Evolutionary conservation across 305 asterid species (phyloP).

Genomic region (Solanum hybrid): DNA sequence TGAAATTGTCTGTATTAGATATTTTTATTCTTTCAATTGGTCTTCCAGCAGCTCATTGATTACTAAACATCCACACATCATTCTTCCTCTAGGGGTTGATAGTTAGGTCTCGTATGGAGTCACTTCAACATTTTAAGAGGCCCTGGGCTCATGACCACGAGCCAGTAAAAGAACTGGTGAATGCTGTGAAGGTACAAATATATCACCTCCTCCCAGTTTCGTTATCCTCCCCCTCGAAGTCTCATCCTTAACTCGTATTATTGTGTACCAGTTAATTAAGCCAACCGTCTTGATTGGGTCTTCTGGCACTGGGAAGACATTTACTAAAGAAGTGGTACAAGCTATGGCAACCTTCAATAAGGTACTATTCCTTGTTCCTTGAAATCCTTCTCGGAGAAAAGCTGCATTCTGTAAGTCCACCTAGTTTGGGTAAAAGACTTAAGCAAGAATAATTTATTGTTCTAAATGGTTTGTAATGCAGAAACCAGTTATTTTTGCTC

Average conservation of each 20-base stretch:
- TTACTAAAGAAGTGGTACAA: conserved; percentile 83
- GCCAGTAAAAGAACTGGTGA: conserved; percentile 58
- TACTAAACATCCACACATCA: background rate
- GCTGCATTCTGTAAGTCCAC: background rate
- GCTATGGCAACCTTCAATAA: conserved; percentile 72
- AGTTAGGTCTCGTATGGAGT: conserved; percentile 62
- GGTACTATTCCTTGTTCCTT: conserved; percentile 25
- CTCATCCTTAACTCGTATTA: background rate
- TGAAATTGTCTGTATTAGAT: background rate
- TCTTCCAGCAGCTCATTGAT: background rate
- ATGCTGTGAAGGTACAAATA: conserved; percentile 71
- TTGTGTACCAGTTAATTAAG: conserved; percentile 52
- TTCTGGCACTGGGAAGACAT: conserved; percentile 91
- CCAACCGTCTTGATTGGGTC: conserved; percentile 95
- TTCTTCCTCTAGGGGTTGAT: conserved; percentile 62
- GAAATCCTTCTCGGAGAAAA: background rate
- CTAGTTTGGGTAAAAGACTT: background rate
- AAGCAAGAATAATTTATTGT: background rate
- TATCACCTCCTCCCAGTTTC: conserved; percentile 6
- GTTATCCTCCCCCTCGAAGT: background rate
- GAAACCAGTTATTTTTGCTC: conserved; percentile 93
- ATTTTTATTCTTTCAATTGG: background rate
- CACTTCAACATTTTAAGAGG: conserved; percentile 91
- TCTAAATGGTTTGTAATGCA: conserved; percentile 24
- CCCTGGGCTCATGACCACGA: conserved; percentile 98